phyloP scores from a whole-genome alignment of 2,329 filamentous ascomycete genomes.

The Aulographum hederae region DNA sequence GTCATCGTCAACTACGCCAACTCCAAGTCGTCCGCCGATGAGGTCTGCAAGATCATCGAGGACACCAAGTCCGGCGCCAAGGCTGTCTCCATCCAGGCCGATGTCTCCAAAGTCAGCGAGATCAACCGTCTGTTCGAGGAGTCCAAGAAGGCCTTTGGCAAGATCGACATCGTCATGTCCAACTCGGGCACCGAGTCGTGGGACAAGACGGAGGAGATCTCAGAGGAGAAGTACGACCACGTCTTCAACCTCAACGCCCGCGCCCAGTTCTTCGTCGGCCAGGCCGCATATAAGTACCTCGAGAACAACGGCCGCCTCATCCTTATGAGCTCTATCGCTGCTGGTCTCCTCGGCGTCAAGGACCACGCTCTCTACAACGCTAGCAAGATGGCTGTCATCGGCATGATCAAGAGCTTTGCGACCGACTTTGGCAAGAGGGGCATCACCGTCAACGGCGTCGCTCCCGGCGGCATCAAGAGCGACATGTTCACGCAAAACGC shows the following conservation, averaged over 20 bases:
- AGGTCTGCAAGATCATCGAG: conserved; percentile 28
- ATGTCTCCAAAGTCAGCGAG: conserved; percentile 34
- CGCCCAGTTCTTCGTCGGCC: conserved; percentile 61
- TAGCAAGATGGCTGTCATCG: conserved; percentile 55
- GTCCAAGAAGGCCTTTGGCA: conserved; percentile 21
- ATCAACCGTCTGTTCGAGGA: conserved; percentile 38
- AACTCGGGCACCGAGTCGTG: conserved; percentile 45
- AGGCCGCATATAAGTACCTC: conserved; percentile 55
- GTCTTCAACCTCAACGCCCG: conserved; percentile 51
- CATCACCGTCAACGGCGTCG: conserved; percentile 56
- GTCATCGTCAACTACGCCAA: conserved; percentile 49
- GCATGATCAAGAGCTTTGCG: conserved; percentile 52
- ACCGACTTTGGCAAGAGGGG: conserved; percentile 50
- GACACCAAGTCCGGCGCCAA: conserved; percentile 28
- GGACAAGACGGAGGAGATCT: conserved; percentile 46
- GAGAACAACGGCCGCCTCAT: conserved; percentile 54
- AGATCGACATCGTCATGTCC: conserved; percentile 31
- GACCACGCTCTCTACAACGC: conserved; percentile 57
- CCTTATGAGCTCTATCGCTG: conserved; percentile 57
- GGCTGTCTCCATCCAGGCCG: conserved; percentile 40
- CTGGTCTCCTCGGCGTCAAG: conserved; percentile 44
- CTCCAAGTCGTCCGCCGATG: conserved; percentile 29
- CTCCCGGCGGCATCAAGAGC: conserved; percentile 54
- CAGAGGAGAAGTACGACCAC: conserved; percentile 53
- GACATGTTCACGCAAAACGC: conserved; percentile 61